A percentile compares a stretch with the other conserved stretches of the same genome.
These are phyloP conservation scores for Penicillium tannophilum DNA, from an alignment of 495 filamentous ascomycete species.

Conservation along the genomic window DNA sequence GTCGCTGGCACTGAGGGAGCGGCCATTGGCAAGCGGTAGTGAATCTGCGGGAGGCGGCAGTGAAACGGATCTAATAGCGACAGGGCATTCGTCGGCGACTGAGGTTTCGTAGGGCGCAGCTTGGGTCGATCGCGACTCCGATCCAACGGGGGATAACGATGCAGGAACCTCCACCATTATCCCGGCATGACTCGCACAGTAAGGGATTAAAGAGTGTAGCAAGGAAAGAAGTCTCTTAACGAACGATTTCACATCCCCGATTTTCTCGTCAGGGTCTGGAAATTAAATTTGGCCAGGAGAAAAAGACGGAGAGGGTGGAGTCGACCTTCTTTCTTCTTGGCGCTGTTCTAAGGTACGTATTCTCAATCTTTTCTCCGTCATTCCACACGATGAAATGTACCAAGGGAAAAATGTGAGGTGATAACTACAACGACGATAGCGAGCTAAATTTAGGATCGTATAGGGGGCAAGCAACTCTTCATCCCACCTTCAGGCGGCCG, in stretches of 20 bases:
- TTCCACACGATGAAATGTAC: conserved; percentile 1
- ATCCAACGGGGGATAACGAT: conserved; percentile 35
- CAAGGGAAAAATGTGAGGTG: not conserved
- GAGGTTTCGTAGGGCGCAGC: conserved; percentile 35
- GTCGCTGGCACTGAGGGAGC: conserved; percentile 31
- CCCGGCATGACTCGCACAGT: conserved; percentile 41
- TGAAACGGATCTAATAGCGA: conserved; percentile 35
- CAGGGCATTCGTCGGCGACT: conserved; percentile 24
- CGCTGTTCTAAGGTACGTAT: conserved; percentile 7
- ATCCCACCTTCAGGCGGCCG: conserved; percentile 17
- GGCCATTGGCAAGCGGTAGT: conserved; percentile 27
- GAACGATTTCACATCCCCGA: conserved; percentile 18
- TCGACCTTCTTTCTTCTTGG: conserved; percentile 24
- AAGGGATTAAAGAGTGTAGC: conserved; percentile 5
- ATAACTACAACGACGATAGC: not conserved
- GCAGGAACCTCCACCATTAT: conserved; percentile 44
- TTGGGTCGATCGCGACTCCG: conserved; percentile 31
- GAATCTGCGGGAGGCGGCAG: conserved; percentile 29
- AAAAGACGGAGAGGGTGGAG: conserved; percentile 22
- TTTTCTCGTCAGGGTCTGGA: conserved; percentile 23
- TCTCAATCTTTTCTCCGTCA: not conserved
- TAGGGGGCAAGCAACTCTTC: not conserved
- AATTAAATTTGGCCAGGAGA: conserved; percentile 25
- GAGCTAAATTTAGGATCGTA: not conserved
- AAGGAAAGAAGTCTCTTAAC: conserved; percentile 6